Evolutionary conservation across 257 asterid species (phyloP), one percentile per base, ranked within the genome.

Genomic region (Avicennia marina): DNA sequence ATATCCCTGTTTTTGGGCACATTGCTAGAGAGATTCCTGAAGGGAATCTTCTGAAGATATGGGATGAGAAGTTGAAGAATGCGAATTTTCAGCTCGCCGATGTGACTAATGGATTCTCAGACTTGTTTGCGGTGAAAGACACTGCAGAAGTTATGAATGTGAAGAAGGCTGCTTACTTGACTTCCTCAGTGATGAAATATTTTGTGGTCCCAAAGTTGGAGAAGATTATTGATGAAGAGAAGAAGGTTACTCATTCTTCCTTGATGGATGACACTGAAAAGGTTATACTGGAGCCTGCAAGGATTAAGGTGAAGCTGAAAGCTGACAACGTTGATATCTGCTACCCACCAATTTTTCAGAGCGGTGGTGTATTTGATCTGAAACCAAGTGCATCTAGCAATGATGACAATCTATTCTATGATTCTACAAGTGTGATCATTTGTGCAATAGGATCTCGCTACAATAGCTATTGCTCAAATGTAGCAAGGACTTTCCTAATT

Each of bases 291-390:
- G 85, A 89, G 38, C 96, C 94, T 13, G 60, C 53, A 15, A 82
- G 65, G 78, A 74, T 88, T 49, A 75, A 78, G 21, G 86, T 83
- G 46, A 82, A 82, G 58, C 74, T 85, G 65, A 83, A 75, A 68
- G 80, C 95, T 56, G 95, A 89, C 17, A 89, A 83, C 55, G 81
- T 83, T 4, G 95, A 83, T 74, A 85, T 89, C 21, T 89, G 95
- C 69, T 85, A 89, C 72, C 95, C 96, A 26, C 95, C 95, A 3
- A 83, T 85, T 26, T 78, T 88, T 69, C 94, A 88, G 72, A 85
- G 94, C 52, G 96, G 95, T 53, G 95, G 87, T 6, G 63, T 32
- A 7, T 87, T 83, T 59, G 88, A 87, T 74, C 81, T 87, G 7
- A 60, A 79, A 39, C 95, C 95, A 20, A 77, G 82, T 73, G 94